Percentiles rank a stretch among this genome's conserved stretches.
These are phyloP conservation scores for Mycena haematopus DNA, from an alignment of 768 basidiomycete species.

Conservation along the genomic window DNA sequence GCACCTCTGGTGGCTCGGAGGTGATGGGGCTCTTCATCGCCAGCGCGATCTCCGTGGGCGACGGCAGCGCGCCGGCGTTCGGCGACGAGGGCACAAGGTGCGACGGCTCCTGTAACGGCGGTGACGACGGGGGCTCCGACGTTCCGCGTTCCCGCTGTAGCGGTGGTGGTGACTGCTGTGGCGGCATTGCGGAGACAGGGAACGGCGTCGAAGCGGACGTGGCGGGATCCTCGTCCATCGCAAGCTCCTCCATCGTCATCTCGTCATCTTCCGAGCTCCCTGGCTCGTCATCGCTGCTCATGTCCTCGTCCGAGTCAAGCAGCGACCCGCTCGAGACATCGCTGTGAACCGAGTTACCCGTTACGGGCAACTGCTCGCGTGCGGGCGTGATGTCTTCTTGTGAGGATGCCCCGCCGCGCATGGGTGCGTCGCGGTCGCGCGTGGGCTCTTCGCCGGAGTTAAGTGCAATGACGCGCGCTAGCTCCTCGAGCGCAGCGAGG, in stretches of 20 bases:
- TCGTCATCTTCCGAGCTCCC: conserved; percentile 80
- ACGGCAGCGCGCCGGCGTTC: conserved; percentile 37
- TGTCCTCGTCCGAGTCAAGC: conserved; percentile 78
- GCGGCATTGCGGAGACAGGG: conserved; percentile 35
- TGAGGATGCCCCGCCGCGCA: conserved; percentile 46
- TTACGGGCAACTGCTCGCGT: conserved; percentile 73
- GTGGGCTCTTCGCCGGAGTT: conserved; percentile 54
- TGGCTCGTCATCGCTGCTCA: conserved; percentile 70
- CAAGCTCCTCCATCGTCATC: conserved; percentile 76
- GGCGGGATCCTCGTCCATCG: conserved; percentile 69
- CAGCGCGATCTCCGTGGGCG: conserved; percentile 38
- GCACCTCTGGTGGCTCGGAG: conserved; percentile 34
- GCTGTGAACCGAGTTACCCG: conserved; percentile 37
- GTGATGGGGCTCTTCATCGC: conserved; percentile 25
- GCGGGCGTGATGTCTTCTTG: conserved; percentile 66
- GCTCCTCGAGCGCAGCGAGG: conserved; percentile 79
- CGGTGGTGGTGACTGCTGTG: conserved; percentile 40
- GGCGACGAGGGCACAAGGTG: conserved; percentile 37
- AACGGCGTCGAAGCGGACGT: conserved; percentile 31
- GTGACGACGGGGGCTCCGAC: conserved; percentile 40
- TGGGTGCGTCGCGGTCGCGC: conserved; percentile 52
- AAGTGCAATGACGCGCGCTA: conserved; percentile 83
- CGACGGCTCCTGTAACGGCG: conserved; percentile 25
- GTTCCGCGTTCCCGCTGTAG: conserved; percentile 38
- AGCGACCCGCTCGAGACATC: conserved; percentile 44